Evolutionary conservation across 192 early-diverging fungal species (phyloP).

Genomic region (Coemansia brasiliensis): DNA sequence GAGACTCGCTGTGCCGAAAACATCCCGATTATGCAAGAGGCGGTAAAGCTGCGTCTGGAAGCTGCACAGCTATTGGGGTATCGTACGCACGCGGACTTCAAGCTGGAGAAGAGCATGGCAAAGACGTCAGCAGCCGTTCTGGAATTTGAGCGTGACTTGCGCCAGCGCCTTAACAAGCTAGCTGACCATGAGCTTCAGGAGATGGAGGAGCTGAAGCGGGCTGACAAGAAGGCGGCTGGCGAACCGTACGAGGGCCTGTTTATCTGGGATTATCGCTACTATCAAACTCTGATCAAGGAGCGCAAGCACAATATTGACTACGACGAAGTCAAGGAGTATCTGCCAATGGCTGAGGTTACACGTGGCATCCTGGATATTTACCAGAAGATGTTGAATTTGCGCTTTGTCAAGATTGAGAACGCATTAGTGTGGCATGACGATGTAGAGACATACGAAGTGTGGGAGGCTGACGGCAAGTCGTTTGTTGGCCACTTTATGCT

Average conservation of each 20-base stretch:
- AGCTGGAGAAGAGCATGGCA: conserved; percentile 83
- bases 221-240: conserved; percentile 47
- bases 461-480: conserved; percentile 61
- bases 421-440: conserved; percentile 75
- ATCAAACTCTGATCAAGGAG: conserved; percentile 69
- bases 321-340: conserved; percentile 79
- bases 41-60: conserved; percentile 57
- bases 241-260: conserved; percentile 65
- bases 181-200: conserved; percentile 61
- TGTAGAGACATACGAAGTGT: conserved; percentile 76
- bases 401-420: conserved; percentile 64
- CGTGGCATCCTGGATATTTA: conserved; percentile 75
- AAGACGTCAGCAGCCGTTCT: conserved; percentile 65
- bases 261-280: conserved; percentile 76
- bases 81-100: conserved; percentile 67
- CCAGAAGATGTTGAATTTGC: conserved; percentile 67
- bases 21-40: conserved; percentile 61
- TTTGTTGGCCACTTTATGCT: conserved; percentile 75
- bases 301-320: conserved; percentile 74
- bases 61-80: conserved; percentile 68
- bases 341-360: conserved; percentile 65
- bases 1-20: conserved; percentile 64
- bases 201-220: conserved; percentile 66
- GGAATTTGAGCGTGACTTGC: conserved; percentile 68
- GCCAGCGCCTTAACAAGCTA: conserved; percentile 57